Base-by-base conservation (phyloP, 306 rosid genomes). In the Castanea mollissima region DNA sequence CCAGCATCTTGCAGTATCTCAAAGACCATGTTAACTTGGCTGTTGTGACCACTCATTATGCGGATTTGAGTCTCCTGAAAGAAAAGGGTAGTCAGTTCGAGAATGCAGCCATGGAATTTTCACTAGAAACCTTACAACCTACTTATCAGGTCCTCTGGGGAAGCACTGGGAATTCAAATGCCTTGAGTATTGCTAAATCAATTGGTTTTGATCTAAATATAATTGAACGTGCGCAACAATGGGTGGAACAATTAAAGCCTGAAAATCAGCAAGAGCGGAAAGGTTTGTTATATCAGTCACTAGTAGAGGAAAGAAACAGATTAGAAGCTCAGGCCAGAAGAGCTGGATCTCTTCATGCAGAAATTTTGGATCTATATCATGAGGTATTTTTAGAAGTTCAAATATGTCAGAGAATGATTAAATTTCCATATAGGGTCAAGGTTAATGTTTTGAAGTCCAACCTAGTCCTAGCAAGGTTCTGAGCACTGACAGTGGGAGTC, bases 101-200 rank as follows among this genome's bases (percentile, higher is more conserved):
- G 83, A 94, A 94, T 86, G 97, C 99, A 78, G 99, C 97, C 74
- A 88, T 91, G 97, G 97, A 92, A 78, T 94, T 92, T 81, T 92
- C 95, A 14, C 81, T 80, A 12, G 83, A 89, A 84, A 94, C 92
- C 73, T 79, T 94, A 77, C 92, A 77, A 82, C 99, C 99, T 44
- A 92, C 97, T 41, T 94, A 87, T 79, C 90, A 84, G 87, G 79
- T 94, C 83, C 91, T 92, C 35, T 94, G 99, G 99, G 99, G 99
- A 83, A 82, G 82, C 75, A 91, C 80, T 20, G 99, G 99, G 71
- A 92, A 92, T 78, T 94, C 99, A 46, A 94, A 94, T 84, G 97
- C 99, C 29, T 85, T 94, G 80, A 87, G 82, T 75, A 91, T 94
- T 86, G 99, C 99, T 72, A 90, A 88, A 75, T 86, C 91, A 21